Evolutionary conservation across 495 filamentous ascomycete genomes (phyloP).

Genomic region (Immersiella caudata): DNA sequence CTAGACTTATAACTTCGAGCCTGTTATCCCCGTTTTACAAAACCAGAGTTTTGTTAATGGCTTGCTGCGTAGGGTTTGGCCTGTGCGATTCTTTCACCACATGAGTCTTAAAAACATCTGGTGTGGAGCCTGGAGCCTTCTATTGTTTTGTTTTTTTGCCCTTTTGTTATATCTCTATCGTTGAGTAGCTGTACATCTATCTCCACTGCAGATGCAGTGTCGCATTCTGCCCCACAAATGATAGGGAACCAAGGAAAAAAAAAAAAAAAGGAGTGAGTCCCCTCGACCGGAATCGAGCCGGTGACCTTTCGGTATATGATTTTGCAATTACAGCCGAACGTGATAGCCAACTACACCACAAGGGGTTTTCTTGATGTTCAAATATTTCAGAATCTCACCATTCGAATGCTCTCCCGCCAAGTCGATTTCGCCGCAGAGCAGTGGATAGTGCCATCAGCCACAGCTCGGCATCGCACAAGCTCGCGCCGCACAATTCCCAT

Average conservation of each 20-base stretch:
- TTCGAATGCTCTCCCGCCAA: background rate
- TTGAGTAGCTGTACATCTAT: background rate
- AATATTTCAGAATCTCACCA: background rate
- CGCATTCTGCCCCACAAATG: background rate
- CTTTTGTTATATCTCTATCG: no score
- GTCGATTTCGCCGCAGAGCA: background rate
- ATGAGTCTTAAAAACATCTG: no score
- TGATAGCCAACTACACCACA: slow-evolving; percentile 1
- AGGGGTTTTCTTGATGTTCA: background rate
- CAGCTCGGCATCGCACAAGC: background rate
- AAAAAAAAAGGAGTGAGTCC: no score
- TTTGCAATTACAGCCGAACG: background rate
- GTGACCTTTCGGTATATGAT: background rate
- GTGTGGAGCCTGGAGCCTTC: no score
- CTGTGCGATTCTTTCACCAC: no score
- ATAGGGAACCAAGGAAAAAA: background rate
- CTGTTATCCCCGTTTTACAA: no score
- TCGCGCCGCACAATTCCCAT: background rate
- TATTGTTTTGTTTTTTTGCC: no score
- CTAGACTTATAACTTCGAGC: no score
- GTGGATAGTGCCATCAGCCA: background rate
- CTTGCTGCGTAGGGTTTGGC: no score
- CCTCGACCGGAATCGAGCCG: background rate
- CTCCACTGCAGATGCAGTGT: background rate
- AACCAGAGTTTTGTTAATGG: no score